phyloP scores from a whole-genome alignment of 331 rosid genomes.

The Prunus yedoensis region DNA sequence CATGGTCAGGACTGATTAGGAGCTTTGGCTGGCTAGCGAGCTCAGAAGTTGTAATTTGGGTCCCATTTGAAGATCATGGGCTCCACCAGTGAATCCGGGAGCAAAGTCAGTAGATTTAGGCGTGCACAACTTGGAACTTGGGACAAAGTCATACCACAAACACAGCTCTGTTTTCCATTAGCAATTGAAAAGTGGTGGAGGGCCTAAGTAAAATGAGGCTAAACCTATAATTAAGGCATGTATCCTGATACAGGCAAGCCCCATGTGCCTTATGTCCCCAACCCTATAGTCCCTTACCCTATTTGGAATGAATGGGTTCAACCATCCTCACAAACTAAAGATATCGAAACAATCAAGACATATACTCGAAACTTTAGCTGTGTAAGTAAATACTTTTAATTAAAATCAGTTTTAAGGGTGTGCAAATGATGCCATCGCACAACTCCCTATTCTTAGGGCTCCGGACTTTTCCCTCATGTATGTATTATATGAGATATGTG shows the following conservation, averaged over 20 bases:
- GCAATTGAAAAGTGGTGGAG: not conserved
- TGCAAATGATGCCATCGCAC: no score
- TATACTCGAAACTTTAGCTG: not conserved
- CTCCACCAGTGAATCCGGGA: slow-evolving; percentile 10
- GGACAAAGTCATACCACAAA: slow-evolving; percentile 3
- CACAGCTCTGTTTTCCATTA: not conserved
- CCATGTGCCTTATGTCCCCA: slow-evolving; percentile 7
- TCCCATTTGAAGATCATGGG: slow-evolving; percentile 6
- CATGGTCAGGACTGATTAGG: not conserved
- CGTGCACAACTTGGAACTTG: not conserved
- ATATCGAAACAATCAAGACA: not conserved
- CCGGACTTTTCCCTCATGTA: no score
- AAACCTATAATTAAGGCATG: slow-evolving; percentile 1
- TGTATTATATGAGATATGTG: no score
- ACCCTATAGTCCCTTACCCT: no score
- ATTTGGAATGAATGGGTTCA: no score
- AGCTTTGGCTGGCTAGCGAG: not conserved
- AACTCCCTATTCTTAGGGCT: no score
- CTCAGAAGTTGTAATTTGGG: slow-evolving; percentile 2
- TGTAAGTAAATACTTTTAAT: no score
- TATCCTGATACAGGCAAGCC: not conserved
- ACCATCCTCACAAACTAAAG: no score
- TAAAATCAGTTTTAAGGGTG: accelerated
- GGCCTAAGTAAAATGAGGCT: not conserved
- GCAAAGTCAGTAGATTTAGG: not conserved